phyloP scores from a whole-genome alignment of 495 filamentous ascomycete species.

The Xylaria longipes region DNA sequence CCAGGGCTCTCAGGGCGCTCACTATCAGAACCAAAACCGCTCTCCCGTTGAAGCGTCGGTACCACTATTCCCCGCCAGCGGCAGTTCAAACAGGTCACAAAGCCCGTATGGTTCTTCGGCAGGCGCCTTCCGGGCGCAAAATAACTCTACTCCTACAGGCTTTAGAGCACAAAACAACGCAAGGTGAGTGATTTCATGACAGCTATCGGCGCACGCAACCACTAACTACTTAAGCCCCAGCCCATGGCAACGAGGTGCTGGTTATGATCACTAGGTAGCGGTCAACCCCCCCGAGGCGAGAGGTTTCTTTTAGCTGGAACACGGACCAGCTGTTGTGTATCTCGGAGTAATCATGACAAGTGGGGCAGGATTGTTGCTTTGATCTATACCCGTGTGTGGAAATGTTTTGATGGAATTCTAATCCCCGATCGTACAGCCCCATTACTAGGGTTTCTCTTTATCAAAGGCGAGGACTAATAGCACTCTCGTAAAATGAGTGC shows the following conservation, averaged over 20 bases:
- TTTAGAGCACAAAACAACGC: constrained; percentile 51
- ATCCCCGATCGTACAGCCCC: constrained; percentile 2
- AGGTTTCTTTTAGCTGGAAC: constrained; percentile 37
- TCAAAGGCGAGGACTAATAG: background rate
- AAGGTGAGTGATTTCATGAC: constrained; percentile 49
- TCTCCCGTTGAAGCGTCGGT: constrained; percentile 41
- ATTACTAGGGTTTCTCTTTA: background rate
- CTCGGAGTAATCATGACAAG: constrained; percentile 37
- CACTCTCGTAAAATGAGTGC: constrained; percentile 1
- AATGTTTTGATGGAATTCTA: constrained; percentile 24
- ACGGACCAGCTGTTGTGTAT: constrained; percentile 33
- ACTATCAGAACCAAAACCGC: constrained; percentile 29
- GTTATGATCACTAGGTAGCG: constrained; percentile 52
- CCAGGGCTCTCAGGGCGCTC: constrained; percentile 20
- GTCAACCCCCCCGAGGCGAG: constrained; percentile 23
- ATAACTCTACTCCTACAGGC: constrained; percentile 48
- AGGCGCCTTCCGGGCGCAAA: constrained; percentile 32
- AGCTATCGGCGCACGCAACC: background rate
- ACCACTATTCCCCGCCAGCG: constrained; percentile 36
- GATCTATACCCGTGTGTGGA: constrained; percentile 34
- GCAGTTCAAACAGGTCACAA: constrained; percentile 32
- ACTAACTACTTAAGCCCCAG: constrained; percentile 39
- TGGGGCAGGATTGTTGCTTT: constrained; percentile 37
- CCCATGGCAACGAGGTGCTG: constrained; percentile 62
- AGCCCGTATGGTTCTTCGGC: constrained; percentile 37